phyloP scores from a whole-genome alignment of 1,284 basidiomycete genomes.

The Cutaneotrichosporon mucoides region DNA sequence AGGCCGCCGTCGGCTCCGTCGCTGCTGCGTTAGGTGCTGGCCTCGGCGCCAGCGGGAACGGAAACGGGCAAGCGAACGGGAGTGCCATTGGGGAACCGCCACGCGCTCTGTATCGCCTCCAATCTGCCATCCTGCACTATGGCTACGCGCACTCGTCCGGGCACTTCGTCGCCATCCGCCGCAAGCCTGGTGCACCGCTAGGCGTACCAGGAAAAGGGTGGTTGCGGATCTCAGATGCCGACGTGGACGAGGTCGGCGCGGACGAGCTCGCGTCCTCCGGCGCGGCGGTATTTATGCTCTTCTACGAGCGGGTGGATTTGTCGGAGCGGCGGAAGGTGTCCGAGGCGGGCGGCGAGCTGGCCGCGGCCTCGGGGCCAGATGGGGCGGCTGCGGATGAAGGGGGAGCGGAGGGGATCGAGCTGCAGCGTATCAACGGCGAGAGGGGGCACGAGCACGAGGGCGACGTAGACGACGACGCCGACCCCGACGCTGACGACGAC shows the following conservation, averaged over 20 bases:
- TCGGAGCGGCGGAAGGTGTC: not conserved
- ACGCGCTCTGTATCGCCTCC: constrained; percentile 68
- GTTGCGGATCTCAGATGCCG: constrained; percentile 79
- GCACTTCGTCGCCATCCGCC: constrained; percentile 84
- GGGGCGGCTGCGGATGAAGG: not conserved
- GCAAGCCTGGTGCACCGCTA: constrained; percentile 58
- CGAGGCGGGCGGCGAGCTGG: not conserved
- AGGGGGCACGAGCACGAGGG: too few species aligned
- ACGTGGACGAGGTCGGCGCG: constrained; percentile 70
- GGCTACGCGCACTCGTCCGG: constrained; percentile 78
- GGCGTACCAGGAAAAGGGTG: constrained; percentile 53
- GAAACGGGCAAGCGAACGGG: not conserved
- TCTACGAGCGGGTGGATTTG: constrained; percentile 68
- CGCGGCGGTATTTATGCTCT: constrained; percentile 75
- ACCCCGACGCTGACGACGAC: too few species aligned
- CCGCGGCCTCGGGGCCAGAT: not conserved
- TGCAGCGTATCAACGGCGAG: too few species aligned
- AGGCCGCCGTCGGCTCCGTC: not conserved
- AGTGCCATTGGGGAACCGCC: constrained; percentile 1
- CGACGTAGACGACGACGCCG: too few species aligned
- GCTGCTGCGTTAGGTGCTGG: not conserved
- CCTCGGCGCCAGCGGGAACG: not conserved
- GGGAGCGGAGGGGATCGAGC: too few species aligned
- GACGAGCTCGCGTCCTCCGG: constrained; percentile 60
- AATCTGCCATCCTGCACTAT: constrained; percentile 81